Conservation (phyloP, 2,329 filamentous ascomycete genomes). For the Colletotrichum spaethianum region DNA sequence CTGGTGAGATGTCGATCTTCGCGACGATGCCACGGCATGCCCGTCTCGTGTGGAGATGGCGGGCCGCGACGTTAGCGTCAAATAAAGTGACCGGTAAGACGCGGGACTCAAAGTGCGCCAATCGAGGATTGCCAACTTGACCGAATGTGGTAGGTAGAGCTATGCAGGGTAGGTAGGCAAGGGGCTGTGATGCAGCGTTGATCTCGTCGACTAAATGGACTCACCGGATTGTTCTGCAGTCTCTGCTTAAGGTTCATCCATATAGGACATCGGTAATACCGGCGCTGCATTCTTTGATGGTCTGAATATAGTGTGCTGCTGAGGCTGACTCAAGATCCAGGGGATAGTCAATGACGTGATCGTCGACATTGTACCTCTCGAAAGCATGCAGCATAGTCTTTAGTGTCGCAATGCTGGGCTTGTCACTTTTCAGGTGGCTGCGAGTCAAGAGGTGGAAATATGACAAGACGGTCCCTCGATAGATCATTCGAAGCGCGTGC, state of each 20-base stretch:
- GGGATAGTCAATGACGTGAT: conserved; percentile 29
- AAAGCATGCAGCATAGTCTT: background rate
- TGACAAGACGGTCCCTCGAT: background rate
- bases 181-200: background rate
- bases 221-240: background rate
- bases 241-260: conserved; percentile 17
- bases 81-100: conserved; percentile 1
- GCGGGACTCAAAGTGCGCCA: background rate
- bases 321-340: conserved; percentile 23
- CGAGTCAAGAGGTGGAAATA: conserved; percentile 12
- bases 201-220: background rate
- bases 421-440: background rate
- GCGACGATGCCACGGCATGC: conserved; percentile 6
- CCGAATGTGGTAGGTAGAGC: conserved; percentile 1
- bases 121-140: background rate
- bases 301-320: background rate
- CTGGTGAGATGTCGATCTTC: conserved; percentile 12
- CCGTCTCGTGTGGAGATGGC: conserved; percentile 22
- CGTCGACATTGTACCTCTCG: background rate
- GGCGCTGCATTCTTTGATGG: background rate
- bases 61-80: conserved; percentile 26
- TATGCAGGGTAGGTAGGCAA: background rate
- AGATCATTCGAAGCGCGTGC: background rate
- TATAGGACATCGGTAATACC: conserved; percentile 25
- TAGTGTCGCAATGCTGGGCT: background rate